A percentile compares a stretch with the other conserved stretches of the same genome.
These are phyloP conservation scores for Saccharomyces pastorianus DNA, from an alignment of 1,139 yeast species.

Conservation along the genomic window DNA sequence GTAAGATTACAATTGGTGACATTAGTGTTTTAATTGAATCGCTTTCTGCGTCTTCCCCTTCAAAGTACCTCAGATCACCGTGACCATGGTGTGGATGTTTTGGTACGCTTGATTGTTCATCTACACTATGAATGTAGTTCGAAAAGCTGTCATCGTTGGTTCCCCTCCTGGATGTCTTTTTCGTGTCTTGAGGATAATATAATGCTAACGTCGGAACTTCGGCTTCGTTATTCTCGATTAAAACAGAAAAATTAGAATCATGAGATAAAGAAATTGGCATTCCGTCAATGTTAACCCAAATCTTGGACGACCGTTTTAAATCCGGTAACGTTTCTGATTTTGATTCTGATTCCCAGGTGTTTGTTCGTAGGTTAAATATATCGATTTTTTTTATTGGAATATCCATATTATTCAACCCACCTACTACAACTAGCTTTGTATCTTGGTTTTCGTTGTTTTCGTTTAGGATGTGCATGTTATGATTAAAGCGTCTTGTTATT, in stretches of 20 bases:
- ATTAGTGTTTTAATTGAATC: not conserved
- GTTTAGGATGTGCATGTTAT: slow-evolving; percentile 42
- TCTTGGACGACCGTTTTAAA: slow-evolving; percentile 1
- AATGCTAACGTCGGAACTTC: slow-evolving; percentile 23
- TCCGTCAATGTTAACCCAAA: slow-evolving; percentile 19
- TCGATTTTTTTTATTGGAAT: slow-evolving; percentile 38
- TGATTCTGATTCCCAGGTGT: slow-evolving; percentile 36
- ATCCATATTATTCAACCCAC: slow-evolving; percentile 48
- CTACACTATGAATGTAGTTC: not conserved
- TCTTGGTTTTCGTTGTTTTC: slow-evolving; percentile 40
- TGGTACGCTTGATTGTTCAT: not conserved
- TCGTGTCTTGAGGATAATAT: slow-evolving; percentile 12
- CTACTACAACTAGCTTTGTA: slow-evolving; percentile 50
- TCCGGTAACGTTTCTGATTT: slow-evolving; percentile 2
- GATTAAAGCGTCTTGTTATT: slow-evolving; percentile 41
- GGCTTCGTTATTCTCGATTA: slow-evolving; percentile 23
- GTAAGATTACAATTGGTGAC: slow-evolving; percentile 31
- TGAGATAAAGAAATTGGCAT: slow-evolving; percentile 13
- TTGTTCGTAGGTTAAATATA: slow-evolving; percentile 46
- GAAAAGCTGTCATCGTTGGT: not conserved
- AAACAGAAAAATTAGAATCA: slow-evolving; percentile 19
- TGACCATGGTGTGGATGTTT: not conserved
- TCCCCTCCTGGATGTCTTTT: not conserved
- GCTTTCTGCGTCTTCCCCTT: slow-evolving; percentile 1
- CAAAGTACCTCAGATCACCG: not conserved